These are phyloP conservation scores for Neonectria ditissima DNA, from an alignment of 2,329 filamentous ascomycete species.

Conservation along the genomic window DNA sequence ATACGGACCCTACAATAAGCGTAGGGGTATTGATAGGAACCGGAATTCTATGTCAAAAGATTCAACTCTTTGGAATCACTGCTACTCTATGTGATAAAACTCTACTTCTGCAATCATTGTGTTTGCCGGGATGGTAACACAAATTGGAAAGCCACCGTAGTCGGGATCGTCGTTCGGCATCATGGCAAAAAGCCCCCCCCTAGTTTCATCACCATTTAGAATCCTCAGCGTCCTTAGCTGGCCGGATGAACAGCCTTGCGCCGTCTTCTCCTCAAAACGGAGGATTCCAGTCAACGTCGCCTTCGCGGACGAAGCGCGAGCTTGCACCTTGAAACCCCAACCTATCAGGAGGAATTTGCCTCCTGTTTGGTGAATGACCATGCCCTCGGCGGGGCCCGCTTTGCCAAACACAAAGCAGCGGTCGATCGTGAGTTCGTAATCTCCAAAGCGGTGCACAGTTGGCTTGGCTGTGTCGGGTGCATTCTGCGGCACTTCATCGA, in stretches of 20 bases:
- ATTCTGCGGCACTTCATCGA: slow-evolving; percentile 20
- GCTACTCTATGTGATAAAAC: slow-evolving; percentile 42
- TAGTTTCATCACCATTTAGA: slow-evolving; percentile 32
- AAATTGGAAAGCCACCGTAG: slow-evolving; percentile 64
- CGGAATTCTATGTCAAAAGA: no score
- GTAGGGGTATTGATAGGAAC: no score
- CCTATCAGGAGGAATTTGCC: slow-evolving; percentile 42
- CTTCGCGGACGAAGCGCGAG: neutral
- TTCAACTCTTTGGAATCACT: no score
- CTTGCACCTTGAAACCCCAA: slow-evolving; percentile 23
- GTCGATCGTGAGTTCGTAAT: slow-evolving; percentile 47
- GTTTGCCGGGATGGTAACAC: slow-evolving; percentile 61
- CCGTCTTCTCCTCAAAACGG: neutral
- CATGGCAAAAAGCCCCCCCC: slow-evolving; percentile 9
- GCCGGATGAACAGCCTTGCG: neutral
- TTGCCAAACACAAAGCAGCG: slow-evolving; percentile 49
- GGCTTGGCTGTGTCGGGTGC: neutral
- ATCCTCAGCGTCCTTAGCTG: slow-evolving; percentile 7
- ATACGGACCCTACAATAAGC: no score
- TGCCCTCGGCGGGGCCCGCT: slow-evolving; percentile 43
- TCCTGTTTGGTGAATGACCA: slow-evolving; percentile 40
- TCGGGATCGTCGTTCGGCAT: slow-evolving; percentile 59
- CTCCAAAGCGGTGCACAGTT: slow-evolving; percentile 34
- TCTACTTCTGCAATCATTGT: slow-evolving; percentile 57
- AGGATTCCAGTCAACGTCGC: slow-evolving; percentile 23